Evolutionary conservation across 106 monocot genomes (phyloP).

Genomic region (Dactylorhiza incarnata): DNA sequence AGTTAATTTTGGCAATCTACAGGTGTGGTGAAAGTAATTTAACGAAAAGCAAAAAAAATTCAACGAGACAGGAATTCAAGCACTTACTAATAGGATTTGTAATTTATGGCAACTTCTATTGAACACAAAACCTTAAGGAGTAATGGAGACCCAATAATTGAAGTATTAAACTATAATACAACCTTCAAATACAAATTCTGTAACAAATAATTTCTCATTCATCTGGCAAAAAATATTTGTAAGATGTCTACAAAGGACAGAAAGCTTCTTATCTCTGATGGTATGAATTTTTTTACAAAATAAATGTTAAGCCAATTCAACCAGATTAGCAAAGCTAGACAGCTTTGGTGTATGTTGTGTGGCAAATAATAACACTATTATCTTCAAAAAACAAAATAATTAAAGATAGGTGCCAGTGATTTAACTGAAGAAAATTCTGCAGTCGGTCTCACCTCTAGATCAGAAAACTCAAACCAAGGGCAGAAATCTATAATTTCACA

Average conservation of each 20-base stretch:
- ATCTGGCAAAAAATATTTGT: background rate
- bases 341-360: background rate
- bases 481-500: slow-evolving; percentile 94
- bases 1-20: too few species aligned
- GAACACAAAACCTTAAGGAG: background rate
- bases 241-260: background rate
- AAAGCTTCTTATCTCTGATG: background rate
- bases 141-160: background rate
- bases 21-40: background rate
- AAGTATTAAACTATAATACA: background rate
- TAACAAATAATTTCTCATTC: background rate
- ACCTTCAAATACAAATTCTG: background rate
- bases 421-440: background rate
- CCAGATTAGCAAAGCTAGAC: background rate
- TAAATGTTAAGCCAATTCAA: background rate
- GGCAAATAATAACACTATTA: background rate
- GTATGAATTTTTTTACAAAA: background rate
- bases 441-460: slow-evolving; percentile 72
- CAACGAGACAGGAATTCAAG: background rate
- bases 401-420: background rate
- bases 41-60: background rate
- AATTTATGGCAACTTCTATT: background rate
- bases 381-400: background rate
- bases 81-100: background rate
- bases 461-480: slow-evolving; percentile 98